phyloP scores from a whole-genome alignment of 2,329 filamentous ascomycete species.

The Trichophyton mentagrophytes region DNA sequence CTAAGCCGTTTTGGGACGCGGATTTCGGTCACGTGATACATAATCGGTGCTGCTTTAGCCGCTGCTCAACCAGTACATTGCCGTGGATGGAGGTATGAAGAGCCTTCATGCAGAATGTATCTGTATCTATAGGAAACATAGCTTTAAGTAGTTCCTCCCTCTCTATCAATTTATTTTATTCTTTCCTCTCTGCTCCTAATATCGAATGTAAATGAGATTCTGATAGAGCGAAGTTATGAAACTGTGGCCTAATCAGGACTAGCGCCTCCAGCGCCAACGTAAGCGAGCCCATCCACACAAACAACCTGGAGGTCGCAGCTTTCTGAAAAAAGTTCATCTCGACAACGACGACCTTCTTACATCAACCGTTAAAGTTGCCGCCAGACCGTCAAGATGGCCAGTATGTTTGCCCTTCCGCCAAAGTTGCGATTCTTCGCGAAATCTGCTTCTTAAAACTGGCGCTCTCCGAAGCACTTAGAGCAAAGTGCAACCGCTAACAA shows the following conservation, averaged over 20 bases:
- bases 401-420: slow-evolving; percentile 22
- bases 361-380: slow-evolving; percentile 25
- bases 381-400: slow-evolving; percentile 37
- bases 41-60: neutral
- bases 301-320: slow-evolving; percentile 9
- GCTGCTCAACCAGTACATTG: neutral
- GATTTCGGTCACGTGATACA: neutral
- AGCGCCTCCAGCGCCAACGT: slow-evolving; percentile 7
- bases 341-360: slow-evolving; percentile 26
- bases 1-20: slow-evolving; percentile 4
- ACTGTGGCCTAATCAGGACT: slow-evolving; percentile 9
- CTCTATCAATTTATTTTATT: neutral
- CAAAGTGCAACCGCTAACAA: slow-evolving; percentile 4
- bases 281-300: slow-evolving; percentile 15
- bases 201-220: neutral
- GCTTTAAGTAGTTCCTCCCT: neutral
- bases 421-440: neutral
- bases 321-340: slow-evolving; percentile 18
- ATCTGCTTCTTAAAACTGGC: neutral
- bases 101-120: neutral
- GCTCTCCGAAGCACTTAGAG: neutral
- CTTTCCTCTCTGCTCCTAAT: neutral
- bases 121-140: neutral
- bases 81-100: neutral
- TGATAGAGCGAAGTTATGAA: neutral